Conservation (phyloP, 495 filamentous ascomycete species). For the Hyaloscypha finlandica region DNA sequence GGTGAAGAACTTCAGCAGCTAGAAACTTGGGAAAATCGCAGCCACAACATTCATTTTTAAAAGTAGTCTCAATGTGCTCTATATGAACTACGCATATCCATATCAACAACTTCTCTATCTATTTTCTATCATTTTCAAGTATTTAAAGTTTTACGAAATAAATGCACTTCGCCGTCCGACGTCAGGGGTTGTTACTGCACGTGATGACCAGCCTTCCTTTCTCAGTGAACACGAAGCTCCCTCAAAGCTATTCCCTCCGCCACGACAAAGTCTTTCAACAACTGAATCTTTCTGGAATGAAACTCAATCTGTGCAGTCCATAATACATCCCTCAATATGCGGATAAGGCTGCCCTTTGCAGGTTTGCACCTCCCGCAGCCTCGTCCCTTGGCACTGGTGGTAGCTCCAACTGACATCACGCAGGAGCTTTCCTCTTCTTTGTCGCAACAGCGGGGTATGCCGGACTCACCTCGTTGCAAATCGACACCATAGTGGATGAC, state of each 20-base stretch:
- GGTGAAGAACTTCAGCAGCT: not conserved
- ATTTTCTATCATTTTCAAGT: not conserved
- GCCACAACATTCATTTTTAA: not conserved
- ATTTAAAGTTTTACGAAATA: not conserved
- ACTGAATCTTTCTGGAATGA: slow-evolving; percentile 10
- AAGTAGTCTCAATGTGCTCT: not conserved
- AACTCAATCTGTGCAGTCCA: not conserved
- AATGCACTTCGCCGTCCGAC: not conserved
- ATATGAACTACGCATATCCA: not conserved
- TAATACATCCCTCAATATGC: slow-evolving; percentile 48
- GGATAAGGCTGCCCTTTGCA: slow-evolving; percentile 73
- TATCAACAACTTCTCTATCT: not conserved
- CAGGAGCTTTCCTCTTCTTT: slow-evolving; percentile 78
- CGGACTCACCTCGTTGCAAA: slow-evolving; percentile 64
- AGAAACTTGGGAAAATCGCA: not conserved
- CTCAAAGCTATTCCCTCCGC: not conserved
- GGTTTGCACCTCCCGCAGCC: slow-evolving; percentile 46
- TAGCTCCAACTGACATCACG: slow-evolving; percentile 14
- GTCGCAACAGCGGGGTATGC: slow-evolving; percentile 75
- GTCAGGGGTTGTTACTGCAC: not conserved
- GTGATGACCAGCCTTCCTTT: not conserved
- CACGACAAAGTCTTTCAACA: not conserved
- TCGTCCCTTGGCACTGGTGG: not conserved
- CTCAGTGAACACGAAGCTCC: not conserved
- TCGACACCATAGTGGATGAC: slow-evolving; percentile 67